Evolutionary conservation across 148 eudicot species (phyloP).

Genomic region (Arctostaphylos glauca): DNA sequence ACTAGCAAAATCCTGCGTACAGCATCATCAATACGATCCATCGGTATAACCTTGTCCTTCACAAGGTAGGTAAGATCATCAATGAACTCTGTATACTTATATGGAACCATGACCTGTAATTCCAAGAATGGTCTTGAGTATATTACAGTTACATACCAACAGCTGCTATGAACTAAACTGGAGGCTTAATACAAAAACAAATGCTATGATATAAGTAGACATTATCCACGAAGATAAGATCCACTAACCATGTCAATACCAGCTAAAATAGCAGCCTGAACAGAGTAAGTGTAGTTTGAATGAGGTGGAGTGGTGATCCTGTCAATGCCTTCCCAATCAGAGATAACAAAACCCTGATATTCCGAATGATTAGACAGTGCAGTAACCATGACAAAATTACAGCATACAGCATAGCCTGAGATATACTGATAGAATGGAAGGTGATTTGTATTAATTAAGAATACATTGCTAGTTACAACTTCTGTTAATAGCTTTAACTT

Average conservation of each 20-base stretch:
- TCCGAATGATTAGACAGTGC: not conserved
- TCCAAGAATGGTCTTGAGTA: slow-evolving; percentile 6
- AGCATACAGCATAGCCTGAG: not conserved
- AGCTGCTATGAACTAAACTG: slow-evolving; percentile 1
- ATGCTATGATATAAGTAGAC: not conserved
- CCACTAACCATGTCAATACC: slow-evolving; percentile 87
- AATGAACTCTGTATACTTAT: slow-evolving; percentile 60
- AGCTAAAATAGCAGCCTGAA: slow-evolving; percentile 64
- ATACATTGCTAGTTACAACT: not conserved
- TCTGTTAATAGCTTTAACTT: not conserved
- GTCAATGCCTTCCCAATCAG: slow-evolving; percentile 95
- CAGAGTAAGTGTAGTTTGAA: slow-evolving; percentile 81
- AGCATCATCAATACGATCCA: slow-evolving; percentile 87
- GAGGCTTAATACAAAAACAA: not conserved
- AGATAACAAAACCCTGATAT: slow-evolving; percentile 84
- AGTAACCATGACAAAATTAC: slow-evolving; percentile 3
- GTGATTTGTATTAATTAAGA: not conserved
- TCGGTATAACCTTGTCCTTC: slow-evolving; percentile 57
- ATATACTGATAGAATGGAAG: not conserved
- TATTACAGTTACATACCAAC: not conserved
- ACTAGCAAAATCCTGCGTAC: slow-evolving; percentile 74
- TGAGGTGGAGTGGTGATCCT: slow-evolving; percentile 71
- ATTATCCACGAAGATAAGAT: not conserved
- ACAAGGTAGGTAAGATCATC: slow-evolving; percentile 61
- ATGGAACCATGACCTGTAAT: slow-evolving; percentile 81